These are phyloP conservation scores for maize (Zea mays) DNA, from an alignment of 176 grass and related monocot species.

Conservation along the genomic window Zm-B73-REFERENCE-NAM-5.0 NC_050102.1:177155001-177155500, in stretches of 20 bases:
- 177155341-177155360: constrained; percentile 57
- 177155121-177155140: background rate
- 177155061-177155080: no score
- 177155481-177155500: constrained; percentile 44
- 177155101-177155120: no score
- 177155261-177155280: background rate
- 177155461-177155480: constrained; percentile 53
- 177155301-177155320: background rate
- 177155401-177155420: constrained; percentile 35
- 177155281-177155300: background rate
- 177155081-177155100: no score
- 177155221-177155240: constrained; percentile 7
- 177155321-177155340: constrained; percentile 52
- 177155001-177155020: background rate
- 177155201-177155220: background rate
- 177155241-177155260: constrained; percentile 6
- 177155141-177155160: no score
- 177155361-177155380: constrained; percentile 37
- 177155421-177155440: constrained; percentile 45
- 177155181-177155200: background rate
- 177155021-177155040: background rate
- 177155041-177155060: background rate
- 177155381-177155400: constrained; percentile 39
- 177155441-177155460: constrained; percentile 43
- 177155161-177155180: background rate